Percentiles rank a stretch among this genome's conserved stretches.
phyloP scores from a whole-genome alignment of 345 rosid species.

The Passiflora organensis region DNA sequence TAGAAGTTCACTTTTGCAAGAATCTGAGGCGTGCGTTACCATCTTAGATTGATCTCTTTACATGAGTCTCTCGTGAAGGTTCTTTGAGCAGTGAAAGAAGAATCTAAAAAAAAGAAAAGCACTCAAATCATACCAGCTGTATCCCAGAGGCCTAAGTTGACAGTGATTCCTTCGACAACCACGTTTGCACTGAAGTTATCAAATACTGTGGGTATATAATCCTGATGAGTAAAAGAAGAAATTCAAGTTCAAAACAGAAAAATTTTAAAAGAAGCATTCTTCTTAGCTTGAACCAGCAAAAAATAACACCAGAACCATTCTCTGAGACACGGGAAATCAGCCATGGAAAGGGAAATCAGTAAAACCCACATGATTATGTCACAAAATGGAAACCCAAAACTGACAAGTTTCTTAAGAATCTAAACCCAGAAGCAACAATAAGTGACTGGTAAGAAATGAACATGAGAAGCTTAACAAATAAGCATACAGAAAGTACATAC shows the following conservation, averaged over 20 bases:
- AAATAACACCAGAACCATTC: too few relatives aligned
- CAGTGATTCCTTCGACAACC: slow-evolving; percentile 85
- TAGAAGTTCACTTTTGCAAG: too few relatives aligned
- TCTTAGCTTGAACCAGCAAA: not conserved
- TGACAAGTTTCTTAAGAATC: not conserved
- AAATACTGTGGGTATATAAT: slow-evolving; percentile 92
- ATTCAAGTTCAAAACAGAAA: slow-evolving; percentile 5
- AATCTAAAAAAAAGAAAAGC: not conserved
- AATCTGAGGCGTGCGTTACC: too few relatives aligned
- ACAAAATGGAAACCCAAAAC: slow-evolving; percentile 5
- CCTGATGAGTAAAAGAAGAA: slow-evolving; percentile 48
- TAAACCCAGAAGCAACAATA: not conserved
- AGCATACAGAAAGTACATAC: slow-evolving; percentile 32
- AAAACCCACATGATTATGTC: slow-evolving; percentile 3
- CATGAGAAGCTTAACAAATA: slow-evolving; percentile 34
- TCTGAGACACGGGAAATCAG: not conserved
- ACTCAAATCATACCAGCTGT: slow-evolving; percentile 70
- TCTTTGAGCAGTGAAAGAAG: too few relatives aligned
- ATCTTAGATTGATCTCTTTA: too few relatives aligned
- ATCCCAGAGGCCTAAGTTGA: slow-evolving; percentile 95
- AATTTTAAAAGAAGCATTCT: not conserved
- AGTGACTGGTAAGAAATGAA: slow-evolving; percentile 8
- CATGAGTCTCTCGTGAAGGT: too few relatives aligned
- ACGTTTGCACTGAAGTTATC: slow-evolving; percentile 99
- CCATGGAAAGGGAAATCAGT: not conserved